Base-by-base conservation (phyloP, 495 filamentous ascomycete genomes). In the Corynascus novoguineensis region DNA sequence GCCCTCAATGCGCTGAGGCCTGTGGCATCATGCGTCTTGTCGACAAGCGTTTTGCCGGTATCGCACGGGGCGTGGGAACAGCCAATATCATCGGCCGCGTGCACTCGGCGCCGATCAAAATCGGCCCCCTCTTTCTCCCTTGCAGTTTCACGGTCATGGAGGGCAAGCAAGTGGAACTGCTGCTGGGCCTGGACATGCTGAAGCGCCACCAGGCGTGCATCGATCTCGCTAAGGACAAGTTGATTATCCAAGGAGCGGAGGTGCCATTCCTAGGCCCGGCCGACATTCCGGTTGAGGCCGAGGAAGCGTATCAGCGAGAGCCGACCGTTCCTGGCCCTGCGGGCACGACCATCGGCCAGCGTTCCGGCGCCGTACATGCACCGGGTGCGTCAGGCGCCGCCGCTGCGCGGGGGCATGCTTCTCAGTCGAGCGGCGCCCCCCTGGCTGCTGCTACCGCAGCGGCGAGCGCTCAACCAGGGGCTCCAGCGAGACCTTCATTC, bases 121-220 rank as follows among this genome's bases (percentile, higher is more conserved):
- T 99, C 60, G 95, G 93, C 17, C 81, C 80, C 34, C 82, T 92
- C 64, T 90, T 89, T 65, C 80, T 99, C 49, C 83, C 92, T 0
- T 97, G 91, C 76, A 88, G 87, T 47, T 99, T 99, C 72, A 97
- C 95, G n/a, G 93, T 99, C 60, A 97, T 99, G 93, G 93, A 99
- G 72, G 93, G 93, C 34, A 99, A 97, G 71, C 84, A 88, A 56
- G 93, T 97, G n/a, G 93, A 97, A 64, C 77, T 99, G 11, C 81
- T 99, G 8, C 79, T 99, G 11, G 93, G 93, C 6, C 75, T 99
- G 44, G 93, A 99, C 68, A 99, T 99, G 88, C 75, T 97, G 49
- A 95, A 90, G 71, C 81, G 95, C 29, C 89, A 96, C 69, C 92
- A 95, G 71, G 93, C 92, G 4, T 88, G 80, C 56, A 90, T 99